Base-by-base conservation (phyloP, 2,329 filamentous ascomycete species). In the Chaetomiaceae sp. region DNA sequence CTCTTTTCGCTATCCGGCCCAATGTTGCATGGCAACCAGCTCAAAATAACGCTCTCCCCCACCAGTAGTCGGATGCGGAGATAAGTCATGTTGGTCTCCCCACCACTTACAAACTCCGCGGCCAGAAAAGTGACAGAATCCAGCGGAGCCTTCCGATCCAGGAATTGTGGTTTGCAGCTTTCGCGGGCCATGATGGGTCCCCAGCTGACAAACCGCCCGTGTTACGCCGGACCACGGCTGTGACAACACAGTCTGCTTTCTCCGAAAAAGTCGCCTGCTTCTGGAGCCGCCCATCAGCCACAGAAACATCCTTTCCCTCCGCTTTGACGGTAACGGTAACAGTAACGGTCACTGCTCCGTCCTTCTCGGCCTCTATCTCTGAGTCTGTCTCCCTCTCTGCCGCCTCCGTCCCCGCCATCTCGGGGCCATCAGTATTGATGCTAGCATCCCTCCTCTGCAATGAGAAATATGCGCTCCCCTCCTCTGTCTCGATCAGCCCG, bases 111-210 rank as follows among this genome's bases (percentile, higher is more conserved):
- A 14, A 8, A 13, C n/a, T 33, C 23, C 33, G 18, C 2, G 53
- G 44, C 53, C 48, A 55, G 13, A 52, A 48, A 6, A 55, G 33
- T 14, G 44, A 49, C 38, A 55, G 13, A 5, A 55, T 10, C 53
- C 53, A 48, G 1, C 48, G 44, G 16, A 55, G 21, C 9, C 38
- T 23, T 18, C 32, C 38, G 2, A 55, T 18, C 48, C 53, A 48
- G 10, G 40, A 44, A 23, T 30, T 45, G 32, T 42, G 53, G 4
- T 14, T 45, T 5, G 27, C 20, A 16, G n/a, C n/a, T n/a, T n/a
- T n/a, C n/a, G n/a, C n/a, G n/a, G 18, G n/a, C 9, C 21, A 13
- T 5, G 34, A 14, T 13, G 40, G 30, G 34, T 25, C 47, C 1
- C 13, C 32, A 3, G 30, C 25, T 23, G 34, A 25, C 4, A 14